Base-by-base conservation (phyloP, 257 asterid genomes). In the Rhazya stricta region DNA sequence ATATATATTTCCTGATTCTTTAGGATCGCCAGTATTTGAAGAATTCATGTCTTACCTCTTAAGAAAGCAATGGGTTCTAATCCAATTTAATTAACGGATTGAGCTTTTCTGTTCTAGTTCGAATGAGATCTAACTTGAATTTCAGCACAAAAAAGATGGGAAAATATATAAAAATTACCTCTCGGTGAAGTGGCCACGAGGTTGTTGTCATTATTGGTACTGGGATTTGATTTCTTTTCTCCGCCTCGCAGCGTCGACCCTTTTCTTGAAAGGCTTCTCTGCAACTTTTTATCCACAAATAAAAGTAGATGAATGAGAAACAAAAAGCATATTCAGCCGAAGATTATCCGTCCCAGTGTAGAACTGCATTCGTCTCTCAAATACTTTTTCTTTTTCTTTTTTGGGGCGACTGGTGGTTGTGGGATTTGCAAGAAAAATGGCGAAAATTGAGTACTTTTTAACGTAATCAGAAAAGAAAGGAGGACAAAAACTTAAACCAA, bases 211-310 rank as follows among this genome's bases (percentile, higher is more conserved):
- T 53, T 77, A 72, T 53, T 74, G 36, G 9, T 67, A 71, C 72
- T 56, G 19, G 74, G 21, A 41, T 66, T 78, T 78, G 72, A 73
- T 78, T 86, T 88, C 84, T 79, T 86, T 29, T 87, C 96, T 67
- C 78, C 82, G 50, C 60, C 80, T 73, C 91, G 85, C 62, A 32
- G 71, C 34, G 23, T 69, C n/a, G 90, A 86, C 79, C 88, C 93
- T 80, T 89, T 87, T 76, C 96, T 88, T 45, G 98, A 87, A 81
- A 88, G 89, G 67, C 76, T 89, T 76, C 93, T 89, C 95, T 91
- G 98, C 89, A 90, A 76, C 88, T 88, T 85, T 71, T 70, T 46
- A 39, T 51, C 67, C 79, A 68, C 71, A 69, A 67, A 25, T 70
- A 41, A 79, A 27, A 54, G 21, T 53, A 51, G 3, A 48, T 42